A percentile compares a stretch with the other conserved stretches of the same genome.
These are phyloP conservation scores for Arthrobotrys sinensis DNA, from an alignment of 2,329 filamentous ascomycete species.

Conservation along the genomic window DNA sequence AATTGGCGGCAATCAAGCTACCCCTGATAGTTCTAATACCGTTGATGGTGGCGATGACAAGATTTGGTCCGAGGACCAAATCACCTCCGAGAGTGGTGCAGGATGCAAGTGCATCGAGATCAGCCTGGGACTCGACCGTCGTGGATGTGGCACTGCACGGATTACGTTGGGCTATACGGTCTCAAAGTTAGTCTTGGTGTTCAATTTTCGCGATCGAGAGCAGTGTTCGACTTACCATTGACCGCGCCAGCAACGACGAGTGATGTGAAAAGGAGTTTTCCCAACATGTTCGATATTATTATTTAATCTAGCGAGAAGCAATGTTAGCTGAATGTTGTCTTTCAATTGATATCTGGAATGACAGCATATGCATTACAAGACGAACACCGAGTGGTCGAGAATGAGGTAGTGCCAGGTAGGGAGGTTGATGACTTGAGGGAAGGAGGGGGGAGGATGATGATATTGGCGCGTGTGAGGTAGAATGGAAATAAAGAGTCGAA, in stretches of 20 bases:
- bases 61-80: slow-evolving; percentile 75
- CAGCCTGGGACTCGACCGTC: slow-evolving; percentile 41
- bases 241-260: slow-evolving; percentile 49
- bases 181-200: background rate
- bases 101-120: slow-evolving; percentile 65
- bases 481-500: slow-evolving; percentile 1
- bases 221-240: slow-evolving; percentile 27
- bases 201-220: background rate
- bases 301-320: slow-evolving; percentile 28
- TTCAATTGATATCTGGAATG: background rate
- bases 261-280: slow-evolving; percentile 48
- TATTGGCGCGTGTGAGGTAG: background rate
- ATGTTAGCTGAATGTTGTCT: slow-evolving; percentile 5
- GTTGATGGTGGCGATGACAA: slow-evolving; percentile 76
- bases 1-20: slow-evolving; percentile 74
- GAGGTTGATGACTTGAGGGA: background rate
- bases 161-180: slow-evolving; percentile 36
- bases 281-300: slow-evolving; percentile 50
- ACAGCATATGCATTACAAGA: slow-evolving; percentile 1
- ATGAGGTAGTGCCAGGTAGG: background rate
- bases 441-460: background rate
- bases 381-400: background rate
- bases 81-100: slow-evolving; percentile 81
- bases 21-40: slow-evolving; percentile 74
- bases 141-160: slow-evolving; percentile 45